Conservation (phyloP, 2,329 filamentous ascomycete genomes). For the Lasiodiplodia citricola region DNA sequence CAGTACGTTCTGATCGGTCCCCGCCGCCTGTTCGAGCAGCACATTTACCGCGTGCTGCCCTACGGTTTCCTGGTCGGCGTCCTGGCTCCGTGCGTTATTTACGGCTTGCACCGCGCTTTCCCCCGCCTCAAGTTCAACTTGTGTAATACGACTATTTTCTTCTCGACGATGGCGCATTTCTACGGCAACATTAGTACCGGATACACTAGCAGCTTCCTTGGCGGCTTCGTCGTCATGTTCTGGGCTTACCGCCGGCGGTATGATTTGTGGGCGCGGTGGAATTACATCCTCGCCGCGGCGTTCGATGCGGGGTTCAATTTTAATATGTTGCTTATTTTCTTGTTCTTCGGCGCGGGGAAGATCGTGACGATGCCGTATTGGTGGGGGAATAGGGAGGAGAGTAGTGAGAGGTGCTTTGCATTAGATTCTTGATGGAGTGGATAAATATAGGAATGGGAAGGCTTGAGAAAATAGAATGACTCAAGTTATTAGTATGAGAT, state of each 20-base stretch:
- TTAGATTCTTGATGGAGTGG: constrained; percentile 35
- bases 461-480: no score
- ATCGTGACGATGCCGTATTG: constrained; percentile 65
- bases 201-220: constrained; percentile 61
- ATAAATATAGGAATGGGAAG: neutral
- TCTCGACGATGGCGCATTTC: constrained; percentile 60
- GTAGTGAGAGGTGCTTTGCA: constrained; percentile 65
- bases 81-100: constrained; percentile 54
- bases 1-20: constrained; percentile 65
- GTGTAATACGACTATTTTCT: constrained; percentile 69
- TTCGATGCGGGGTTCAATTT: constrained; percentile 68
- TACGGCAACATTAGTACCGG: constrained; percentile 68
- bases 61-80: constrained; percentile 62
- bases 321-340: constrained; percentile 65
- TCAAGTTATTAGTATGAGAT: no score
- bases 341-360: constrained; percentile 64
- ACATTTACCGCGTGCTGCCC: constrained; percentile 56
- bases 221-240: constrained; percentile 66
- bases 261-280: constrained; percentile 64
- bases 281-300: constrained; percentile 65
- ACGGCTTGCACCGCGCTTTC: constrained; percentile 58
- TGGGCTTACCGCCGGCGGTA: constrained; percentile 63
- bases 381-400: constrained; percentile 65
- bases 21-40: constrained; percentile 54
- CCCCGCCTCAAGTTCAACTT: constrained; percentile 62